Percentiles rank a stretch among this genome's conserved stretches.
Conservation (phyloP, 2,329 filamentous ascomycete genomes). For the Colletotrichum somersetense region DNA sequence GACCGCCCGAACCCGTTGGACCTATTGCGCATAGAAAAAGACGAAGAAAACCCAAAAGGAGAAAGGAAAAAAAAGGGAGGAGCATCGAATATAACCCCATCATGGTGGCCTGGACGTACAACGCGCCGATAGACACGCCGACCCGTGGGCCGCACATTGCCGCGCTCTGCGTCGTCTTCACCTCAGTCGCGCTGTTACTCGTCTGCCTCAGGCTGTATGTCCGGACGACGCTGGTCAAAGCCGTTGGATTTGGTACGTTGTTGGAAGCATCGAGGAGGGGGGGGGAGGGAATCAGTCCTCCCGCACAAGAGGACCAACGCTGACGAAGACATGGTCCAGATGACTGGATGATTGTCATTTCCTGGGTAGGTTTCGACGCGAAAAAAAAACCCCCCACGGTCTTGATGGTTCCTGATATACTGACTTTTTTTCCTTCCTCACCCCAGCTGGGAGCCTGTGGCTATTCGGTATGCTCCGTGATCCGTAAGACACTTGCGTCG, state of each 20-base stretch:
- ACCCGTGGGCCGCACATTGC: conserved; percentile 52
- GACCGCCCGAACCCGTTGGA: neutral
- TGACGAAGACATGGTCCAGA: conserved; percentile 27
- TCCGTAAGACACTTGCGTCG: conserved; percentile 49
- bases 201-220: conserved; percentile 53
- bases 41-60: too few relatives aligned
- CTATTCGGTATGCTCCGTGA: conserved; percentile 51
- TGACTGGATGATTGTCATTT: conserved; percentile 43
- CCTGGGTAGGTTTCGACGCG: conserved; percentile 46
- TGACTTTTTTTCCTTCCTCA: neutral
- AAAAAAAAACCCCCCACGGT: neutral
- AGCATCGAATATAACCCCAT: too few relatives aligned
- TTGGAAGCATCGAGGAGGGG: neutral
- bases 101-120: conserved; percentile 54
- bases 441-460: conserved; percentile 49
- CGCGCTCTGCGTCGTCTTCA: conserved; percentile 48
- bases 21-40: neutral
- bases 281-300: neutral
- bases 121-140: conserved; percentile 49
- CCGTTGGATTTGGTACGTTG: conserved; percentile 46
- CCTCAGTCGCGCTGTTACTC: conserved; percentile 48
- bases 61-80: too few relatives aligned
- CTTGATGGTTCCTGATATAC: neutral
- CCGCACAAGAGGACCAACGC: neutral
- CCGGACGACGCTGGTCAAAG: conserved; percentile 50